phyloP scores from a whole-genome alignment of 2,329 filamentous ascomycete genomes.

The Trichophyton mentagrophytes region DNA sequence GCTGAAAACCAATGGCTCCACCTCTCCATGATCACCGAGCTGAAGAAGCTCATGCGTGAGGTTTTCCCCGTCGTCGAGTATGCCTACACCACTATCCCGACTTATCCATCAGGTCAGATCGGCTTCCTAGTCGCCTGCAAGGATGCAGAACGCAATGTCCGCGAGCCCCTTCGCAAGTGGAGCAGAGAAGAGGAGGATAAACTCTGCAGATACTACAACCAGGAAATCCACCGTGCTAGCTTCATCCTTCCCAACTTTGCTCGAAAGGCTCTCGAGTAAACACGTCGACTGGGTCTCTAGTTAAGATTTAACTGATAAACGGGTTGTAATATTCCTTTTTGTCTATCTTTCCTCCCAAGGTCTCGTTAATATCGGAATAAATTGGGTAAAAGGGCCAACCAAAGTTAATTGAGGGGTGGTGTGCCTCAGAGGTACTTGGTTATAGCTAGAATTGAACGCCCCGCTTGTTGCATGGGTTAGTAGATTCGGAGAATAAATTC shows the following conservation, averaged over 20 bases:
- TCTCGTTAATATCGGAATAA: background rate
- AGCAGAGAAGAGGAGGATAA: constrained; percentile 78
- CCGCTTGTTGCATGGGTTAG: background rate
- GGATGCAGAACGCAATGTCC: constrained; percentile 71
- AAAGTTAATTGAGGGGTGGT: background rate
- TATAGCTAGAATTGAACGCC: background rate
- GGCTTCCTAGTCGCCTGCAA: constrained; percentile 99
- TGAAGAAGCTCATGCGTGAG: constrained; percentile 93
- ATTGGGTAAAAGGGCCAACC: background rate
- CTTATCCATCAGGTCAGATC: constrained; percentile 97
- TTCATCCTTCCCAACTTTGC: constrained; percentile 93
- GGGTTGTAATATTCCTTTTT: background rate
- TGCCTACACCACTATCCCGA: constrained; percentile 95
- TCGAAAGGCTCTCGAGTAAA: constrained; percentile 45
- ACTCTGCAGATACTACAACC: constrained; percentile 93
- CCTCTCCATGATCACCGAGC: constrained; percentile 78
- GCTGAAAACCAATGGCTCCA: constrained; percentile 99
- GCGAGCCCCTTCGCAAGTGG: constrained; percentile 71
- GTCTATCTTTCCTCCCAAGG: no score
- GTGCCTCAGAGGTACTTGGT: background rate
- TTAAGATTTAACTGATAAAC: constrained; percentile 1
- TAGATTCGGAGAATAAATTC: background rate
- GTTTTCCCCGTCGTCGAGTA: constrained; percentile 98
- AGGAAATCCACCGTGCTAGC: constrained; percentile 87
- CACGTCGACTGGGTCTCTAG: background rate